Evolutionary conservation across 441 rosid species (phyloP).

Genomic region (Mallotus repandus): DNA sequence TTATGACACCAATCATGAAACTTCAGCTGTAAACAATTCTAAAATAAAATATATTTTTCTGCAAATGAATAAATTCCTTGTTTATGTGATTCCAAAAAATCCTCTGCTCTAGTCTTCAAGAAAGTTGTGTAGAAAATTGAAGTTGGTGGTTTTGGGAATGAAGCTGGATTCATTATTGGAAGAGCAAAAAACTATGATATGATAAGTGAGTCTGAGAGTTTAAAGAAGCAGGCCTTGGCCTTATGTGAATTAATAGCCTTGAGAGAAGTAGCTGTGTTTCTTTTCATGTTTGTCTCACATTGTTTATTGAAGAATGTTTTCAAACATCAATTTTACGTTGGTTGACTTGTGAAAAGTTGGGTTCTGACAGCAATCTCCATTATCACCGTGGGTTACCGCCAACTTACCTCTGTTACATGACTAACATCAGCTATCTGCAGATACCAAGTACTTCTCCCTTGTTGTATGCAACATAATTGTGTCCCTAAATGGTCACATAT

Average conservation of each 20-base stretch:
- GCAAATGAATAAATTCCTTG: background rate
- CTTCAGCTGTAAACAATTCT: background rate
- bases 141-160: background rate
- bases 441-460: background rate
- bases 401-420: background rate
- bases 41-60: background rate
- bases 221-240: background rate
- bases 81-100: background rate
- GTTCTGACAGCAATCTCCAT: background rate
- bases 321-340: background rate
- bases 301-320: background rate
- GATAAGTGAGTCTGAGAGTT: background rate
- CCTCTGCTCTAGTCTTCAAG: background rate
- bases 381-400: background rate
- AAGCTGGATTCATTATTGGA: background rate
- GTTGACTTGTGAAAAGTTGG: background rate
- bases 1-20: background rate
- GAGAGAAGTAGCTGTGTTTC: background rate
- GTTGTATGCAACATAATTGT: background rate
- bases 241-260: background rate
- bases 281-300: background rate
- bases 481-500: constrained; percentile 4
- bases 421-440: background rate
- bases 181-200: background rate
- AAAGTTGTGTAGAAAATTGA: background rate